Base-by-base conservation (phyloP, 2,329 filamentous ascomycete species). In the Diplodia sapinea region DNA sequence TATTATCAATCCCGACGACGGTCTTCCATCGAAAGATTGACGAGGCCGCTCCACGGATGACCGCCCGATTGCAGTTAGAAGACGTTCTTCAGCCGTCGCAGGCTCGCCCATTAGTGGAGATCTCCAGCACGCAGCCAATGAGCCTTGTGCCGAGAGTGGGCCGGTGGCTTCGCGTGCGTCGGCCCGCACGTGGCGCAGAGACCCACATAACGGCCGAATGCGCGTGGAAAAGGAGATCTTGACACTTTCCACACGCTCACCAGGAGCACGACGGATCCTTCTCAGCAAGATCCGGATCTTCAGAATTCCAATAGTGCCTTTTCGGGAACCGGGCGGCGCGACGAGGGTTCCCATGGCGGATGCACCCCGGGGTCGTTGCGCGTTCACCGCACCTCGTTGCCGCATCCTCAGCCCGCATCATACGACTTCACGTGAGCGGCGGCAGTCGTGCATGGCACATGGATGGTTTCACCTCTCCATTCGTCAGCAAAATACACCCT, bases 201-300 rank as follows among this genome's bases (percentile, higher is more conserved):
- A 31, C 23, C 47, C 59, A 62, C 59, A 36, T 47, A 63, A 63
- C 47, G 59, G 43, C 59, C 59, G 59, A 63, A 33, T 12, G 40
- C 59, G 59, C 47, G 59, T 63, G 59, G 59, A 63, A 63, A 63
- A 63, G 59, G 59, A 63, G 59, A 63, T 63, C 59, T 31, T 4
- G 29, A 12, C 12, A 29, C 15, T 9, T 59, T 40, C 54, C 54
- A 33, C 20, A 26, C 38, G 38, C 26, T 3, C 57, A 9, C 59
- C 59, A 51, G 59, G 59, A 31, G 59, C 29, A 20, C 20, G 40
- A 3, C 20, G 43, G 20, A n/a, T 17, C 43, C 29, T 29, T 20
- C 47, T 15, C 29, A 23, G 1, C 47, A 31, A n/a, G 47, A 63
- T 63, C 40, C n/a, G 47, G 59, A 51, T 51, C 59, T 9, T 38